Evolutionary conservation across 2,329 filamentous ascomycete species (phyloP), one percentile per base, ranked within the genome.

Genomic region (Trichoderma simmonsii): DNA sequence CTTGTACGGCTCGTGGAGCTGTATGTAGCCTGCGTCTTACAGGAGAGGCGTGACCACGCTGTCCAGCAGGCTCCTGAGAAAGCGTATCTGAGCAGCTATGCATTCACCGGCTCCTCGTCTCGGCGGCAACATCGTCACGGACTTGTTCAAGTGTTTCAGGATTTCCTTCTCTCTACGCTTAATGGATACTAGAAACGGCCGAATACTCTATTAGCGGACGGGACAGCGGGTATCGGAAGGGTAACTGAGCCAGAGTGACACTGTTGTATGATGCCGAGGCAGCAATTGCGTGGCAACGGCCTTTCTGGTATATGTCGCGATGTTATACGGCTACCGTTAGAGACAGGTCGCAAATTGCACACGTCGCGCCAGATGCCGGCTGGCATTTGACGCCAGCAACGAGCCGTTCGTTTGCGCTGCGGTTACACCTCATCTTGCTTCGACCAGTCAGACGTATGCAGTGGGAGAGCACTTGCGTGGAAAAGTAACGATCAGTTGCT

Each of bases 401-500:
- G 66, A 69, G 57, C 71, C 65, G 66, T 54, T 63, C 30, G 39
- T 68, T 65, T 61, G 70, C 59, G 43, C 2, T 59, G 28, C 18
- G 63, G 70, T 68, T 54, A 57, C 48, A 62, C 56, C 18, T 28
- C 39, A 69, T 7, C 66, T 28, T 36, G 36, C 21, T 48, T 26
- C 57, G 34, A 21, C 70, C 70, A 68, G 43, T 72, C 65, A 43
- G 24, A 39, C 32, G 28, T 26, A 18, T 43, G 34, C 26, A 48
- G 28, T 34, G 54, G 51, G 66, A 61, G 14, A 61, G 36, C 56
- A 62, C 51, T 54, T 59, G 61, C n/a, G 28, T 70, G 56, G 39
- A 51, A n/a, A 73, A 36, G 24, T 39, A 68, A 26, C 54, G 65
- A 68, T 60, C 34, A 59, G 51, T 64, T 73, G 82, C 78, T 81